Conservation (phyloP, 148 eudicot genomes). For the Gaultheria prostrata region DNA sequence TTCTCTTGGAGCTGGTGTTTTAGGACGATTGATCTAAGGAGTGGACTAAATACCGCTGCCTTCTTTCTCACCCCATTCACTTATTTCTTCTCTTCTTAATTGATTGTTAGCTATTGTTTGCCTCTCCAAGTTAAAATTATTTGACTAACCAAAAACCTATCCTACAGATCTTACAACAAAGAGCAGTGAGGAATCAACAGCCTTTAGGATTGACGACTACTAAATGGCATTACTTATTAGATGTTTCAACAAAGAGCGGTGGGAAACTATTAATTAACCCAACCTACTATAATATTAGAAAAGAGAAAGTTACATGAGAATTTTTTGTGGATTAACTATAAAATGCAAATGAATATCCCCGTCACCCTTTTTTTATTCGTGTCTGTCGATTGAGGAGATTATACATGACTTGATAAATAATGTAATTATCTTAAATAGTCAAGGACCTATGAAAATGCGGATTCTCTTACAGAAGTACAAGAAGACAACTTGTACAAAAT, state of each 20-base stretch:
- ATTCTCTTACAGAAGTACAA: not conserved
- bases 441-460: not conserved
- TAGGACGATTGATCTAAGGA: too few relatives aligned
- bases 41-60: too few relatives aligned
- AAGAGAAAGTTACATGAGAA: not conserved
- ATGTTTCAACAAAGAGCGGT: not conserved
- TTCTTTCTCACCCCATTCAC: too few relatives aligned
- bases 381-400: not conserved
- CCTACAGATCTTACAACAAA: not conserved
- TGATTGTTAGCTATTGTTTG: too few relatives aligned
- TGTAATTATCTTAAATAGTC: not conserved
- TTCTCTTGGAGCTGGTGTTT: too few relatives aligned
- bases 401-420: not conserved
- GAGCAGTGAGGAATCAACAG: not conserved
- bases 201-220: not conserved
- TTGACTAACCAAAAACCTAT: too few relatives aligned
- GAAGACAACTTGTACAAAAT: not conserved
- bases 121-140: too few relatives aligned
- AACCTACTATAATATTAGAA: not conserved
- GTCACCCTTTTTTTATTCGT: not conserved
- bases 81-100: too few relatives aligned
- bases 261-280: not conserved
- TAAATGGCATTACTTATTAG: not conserved
- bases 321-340: not conserved
- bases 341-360: not conserved